Evolutionary conservation across 441 rosid genomes (phyloP).

Genomic region (Adansonia grandidieri): DNA sequence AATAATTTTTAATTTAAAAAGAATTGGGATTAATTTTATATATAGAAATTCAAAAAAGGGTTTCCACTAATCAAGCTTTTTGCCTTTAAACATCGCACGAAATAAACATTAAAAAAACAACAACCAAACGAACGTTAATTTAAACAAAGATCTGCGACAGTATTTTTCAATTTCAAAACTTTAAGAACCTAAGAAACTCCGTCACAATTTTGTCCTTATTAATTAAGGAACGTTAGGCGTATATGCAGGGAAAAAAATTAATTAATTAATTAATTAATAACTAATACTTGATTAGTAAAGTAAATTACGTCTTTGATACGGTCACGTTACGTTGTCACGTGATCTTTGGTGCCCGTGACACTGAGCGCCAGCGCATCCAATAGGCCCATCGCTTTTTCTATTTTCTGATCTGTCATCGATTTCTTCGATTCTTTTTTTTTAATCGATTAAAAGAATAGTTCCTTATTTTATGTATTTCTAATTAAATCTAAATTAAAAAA

Average conservation of each 20-base stretch:
- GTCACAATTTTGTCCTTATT: background rate
- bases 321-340: background rate
- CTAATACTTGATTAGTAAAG: background rate
- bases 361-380: conserved; percentile 19
- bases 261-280: background rate
- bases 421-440: conserved; percentile 14
- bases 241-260: too few species aligned
- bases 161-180: too few species aligned
- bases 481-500: background rate
- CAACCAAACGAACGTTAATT: too few species aligned
- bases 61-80: too few species aligned
- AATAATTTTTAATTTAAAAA: too few species aligned
- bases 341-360: background rate
- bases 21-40: too few species aligned
- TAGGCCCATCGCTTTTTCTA: background rate
- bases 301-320: background rate
- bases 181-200: background rate
- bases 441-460: background rate
- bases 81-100: too few species aligned
- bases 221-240: background rate
- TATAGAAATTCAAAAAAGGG: too few species aligned
- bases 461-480: background rate
- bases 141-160: too few species aligned
- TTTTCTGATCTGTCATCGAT: conserved; percentile 7
- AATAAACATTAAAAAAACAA: too few species aligned